Evolutionary conservation across 2,329 filamentous ascomycete genomes (phyloP).

Genomic region (Talaromyces marneffei): DNA sequence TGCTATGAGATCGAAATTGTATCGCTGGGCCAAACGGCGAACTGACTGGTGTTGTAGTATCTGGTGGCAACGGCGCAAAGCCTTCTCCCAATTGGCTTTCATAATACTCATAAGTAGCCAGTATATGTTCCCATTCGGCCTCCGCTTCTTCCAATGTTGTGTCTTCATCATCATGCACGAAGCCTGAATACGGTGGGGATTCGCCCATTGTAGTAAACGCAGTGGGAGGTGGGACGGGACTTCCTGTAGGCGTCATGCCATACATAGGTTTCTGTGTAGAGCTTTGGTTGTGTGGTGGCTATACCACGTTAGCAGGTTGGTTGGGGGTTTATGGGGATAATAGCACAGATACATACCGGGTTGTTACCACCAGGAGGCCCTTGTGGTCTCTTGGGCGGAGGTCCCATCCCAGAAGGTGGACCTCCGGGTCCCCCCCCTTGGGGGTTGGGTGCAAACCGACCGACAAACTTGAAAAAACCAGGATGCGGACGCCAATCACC

Average conservation of each 20-base stretch:
- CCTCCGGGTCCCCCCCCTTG: conserved; percentile 15
- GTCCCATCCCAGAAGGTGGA: conserved; percentile 3
- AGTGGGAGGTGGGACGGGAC: conserved; percentile 39
- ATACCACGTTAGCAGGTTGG: not conserved
- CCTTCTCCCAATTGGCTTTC: conserved; percentile 61
- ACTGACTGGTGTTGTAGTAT: conserved; percentile 54
- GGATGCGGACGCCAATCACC: conserved; percentile 52
- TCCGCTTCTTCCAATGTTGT: conserved; percentile 63
- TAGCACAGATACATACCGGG: not conserved
- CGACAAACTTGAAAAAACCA: conserved; percentile 41
- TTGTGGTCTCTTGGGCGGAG: not conserved
- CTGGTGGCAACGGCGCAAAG: conserved; percentile 68
- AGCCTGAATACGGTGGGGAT: conserved; percentile 21
- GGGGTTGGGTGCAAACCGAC: conserved; percentile 21
- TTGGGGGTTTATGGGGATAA: too few relatives aligned
- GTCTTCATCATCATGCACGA: conserved; percentile 54
- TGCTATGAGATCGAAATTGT: conserved; percentile 79
- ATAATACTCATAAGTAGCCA: conserved; percentile 38
- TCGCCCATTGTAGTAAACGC: conserved; percentile 45
- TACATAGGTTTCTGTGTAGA: conserved; percentile 35
- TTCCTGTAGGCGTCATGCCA: conserved; percentile 44
- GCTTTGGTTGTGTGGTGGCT: not conserved
- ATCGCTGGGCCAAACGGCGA: conserved; percentile 78
- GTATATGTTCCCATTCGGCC: conserved; percentile 63
- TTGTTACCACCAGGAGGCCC: not conserved